Conservation (phyloP, 1,284 basidiomycete species). For the Gymnopus androsaceus region DNA sequence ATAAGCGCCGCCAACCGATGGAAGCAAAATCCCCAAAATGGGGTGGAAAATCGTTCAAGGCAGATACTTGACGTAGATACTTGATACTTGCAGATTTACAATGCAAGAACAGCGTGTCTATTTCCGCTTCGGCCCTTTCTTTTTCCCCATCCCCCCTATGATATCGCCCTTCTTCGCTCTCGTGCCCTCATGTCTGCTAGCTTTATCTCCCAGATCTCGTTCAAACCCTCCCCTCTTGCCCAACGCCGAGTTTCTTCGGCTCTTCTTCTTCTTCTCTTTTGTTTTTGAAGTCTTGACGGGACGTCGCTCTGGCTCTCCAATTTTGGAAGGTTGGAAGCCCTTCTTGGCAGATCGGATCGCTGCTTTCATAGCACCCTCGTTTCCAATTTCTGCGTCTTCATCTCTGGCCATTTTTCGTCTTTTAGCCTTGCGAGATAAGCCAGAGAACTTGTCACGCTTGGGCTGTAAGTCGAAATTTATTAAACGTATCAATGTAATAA, state of each 20-base stretch:
- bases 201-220: conserved; percentile 42
- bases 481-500: conserved; percentile 4
- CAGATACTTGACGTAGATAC: background rate
- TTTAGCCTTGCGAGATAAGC: conserved; percentile 82
- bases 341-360: conserved; percentile 88
- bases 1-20: too few species aligned
- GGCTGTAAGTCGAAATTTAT: conserved; percentile 43
- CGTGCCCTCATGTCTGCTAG: conserved; percentile 40
- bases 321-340: conserved; percentile 56
- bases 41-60: background rate
- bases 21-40: too few species aligned
- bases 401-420: conserved; percentile 84
- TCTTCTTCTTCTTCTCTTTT: conserved; percentile 26
- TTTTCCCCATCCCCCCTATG: conserved; percentile 53
- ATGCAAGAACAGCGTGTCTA: background rate
- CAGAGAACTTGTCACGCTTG: conserved; percentile 83
- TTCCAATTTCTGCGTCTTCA: conserved; percentile 68
- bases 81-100: background rate
- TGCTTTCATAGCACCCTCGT: conserved; percentile 59
- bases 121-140: conserved; percentile 27
- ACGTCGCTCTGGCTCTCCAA: conserved; percentile 32
- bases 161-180: conserved; percentile 52
- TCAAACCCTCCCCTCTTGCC: conserved; percentile 39
- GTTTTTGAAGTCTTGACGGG: conserved; percentile 19
- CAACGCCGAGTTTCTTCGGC: conserved; percentile 24